Evolutionary conservation across 106 monocot genomes (phyloP), one percentile per base, ranked within the genome.

Genomic region (Allium cepa): DNA sequence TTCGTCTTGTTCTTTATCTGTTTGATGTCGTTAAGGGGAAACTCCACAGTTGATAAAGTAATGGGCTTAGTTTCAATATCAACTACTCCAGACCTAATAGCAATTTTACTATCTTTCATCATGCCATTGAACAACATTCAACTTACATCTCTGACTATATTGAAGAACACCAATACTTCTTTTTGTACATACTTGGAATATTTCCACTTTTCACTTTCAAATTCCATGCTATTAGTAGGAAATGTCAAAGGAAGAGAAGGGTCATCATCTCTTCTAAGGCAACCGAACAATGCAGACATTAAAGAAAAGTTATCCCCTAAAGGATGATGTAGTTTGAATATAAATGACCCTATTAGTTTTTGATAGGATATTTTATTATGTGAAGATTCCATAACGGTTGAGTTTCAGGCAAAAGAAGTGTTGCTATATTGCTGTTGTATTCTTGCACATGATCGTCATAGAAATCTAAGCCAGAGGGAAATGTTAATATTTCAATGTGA

Each of bases 321-420:
- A 0, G 90, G 70, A 47, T 90, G 90, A 71, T 90, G 90, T 26
- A 90, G 82, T 83, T 79, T 83, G 83, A 86, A 90, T 22, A 90
- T 76, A 10, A 83, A 14, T 15, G 78, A 71, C 2, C 83, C 90
- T 28, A 18, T 66, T 8, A 71, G 14, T 51, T 57, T 26, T 53
- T 79, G 0, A 85, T 90, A 4, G 89, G 85, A 52, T 82, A 90
- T 70, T 90, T 90, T 72, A 90, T 66, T 22, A 83, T 64, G 65
- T 90, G 83, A 10, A 90, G 15, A 53, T 81, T 78, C 90, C 90
- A 90, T 56, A 84, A 59, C 2, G 90, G 90, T 17, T 69, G 59
- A 68, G 17, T 22, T 13, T 74, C 56, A 0, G 83, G 75, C 27
- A 90, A 49, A 60, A 59, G 62, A 0, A 62, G 63, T 10, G 78